phyloP scores from a whole-genome alignment of 768 basidiomycete genomes.

The Lactifluus echinatus region DNA sequence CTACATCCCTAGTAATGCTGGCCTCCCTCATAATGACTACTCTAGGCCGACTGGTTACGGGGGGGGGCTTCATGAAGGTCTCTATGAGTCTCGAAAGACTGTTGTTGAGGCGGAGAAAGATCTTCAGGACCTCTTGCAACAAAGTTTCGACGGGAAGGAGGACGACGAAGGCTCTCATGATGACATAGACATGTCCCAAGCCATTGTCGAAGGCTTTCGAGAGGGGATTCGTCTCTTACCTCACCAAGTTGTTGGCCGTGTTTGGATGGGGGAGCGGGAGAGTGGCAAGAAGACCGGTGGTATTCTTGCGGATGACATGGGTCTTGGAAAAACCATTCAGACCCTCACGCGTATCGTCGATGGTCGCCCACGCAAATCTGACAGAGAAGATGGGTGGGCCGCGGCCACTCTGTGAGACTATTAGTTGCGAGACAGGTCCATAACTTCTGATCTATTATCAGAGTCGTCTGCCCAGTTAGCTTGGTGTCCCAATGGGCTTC shows the following conservation, averaged over 20 bases:
- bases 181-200: slow-evolving; percentile 52
- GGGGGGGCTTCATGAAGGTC: slow-evolving; percentile 26
- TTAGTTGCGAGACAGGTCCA: not conserved
- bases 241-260: slow-evolving; percentile 79
- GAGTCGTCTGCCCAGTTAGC: slow-evolving; percentile 81
- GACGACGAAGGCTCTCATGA: slow-evolving; percentile 40
- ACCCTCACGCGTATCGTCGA: slow-evolving; percentile 82
- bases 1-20: slow-evolving; percentile 15
- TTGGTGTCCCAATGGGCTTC: slow-evolving; percentile 87
- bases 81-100: slow-evolving; percentile 29
- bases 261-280: slow-evolving; percentile 87
- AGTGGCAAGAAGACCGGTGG: slow-evolving; percentile 72
- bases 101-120: slow-evolving; percentile 66
- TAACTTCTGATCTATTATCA: slow-evolving; percentile 25
- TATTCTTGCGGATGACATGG: slow-evolving; percentile 89
- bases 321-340: slow-evolving; percentile 88
- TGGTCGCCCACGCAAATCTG: slow-evolving; percentile 59
- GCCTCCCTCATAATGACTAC: not conserved
- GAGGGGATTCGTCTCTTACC: slow-evolving; percentile 65
- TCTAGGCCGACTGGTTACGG: slow-evolving; percentile 22
- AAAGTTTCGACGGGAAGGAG: slow-evolving; percentile 44
- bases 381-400: slow-evolving; percentile 65
- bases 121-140: slow-evolving; percentile 66
- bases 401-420: slow-evolving; percentile 56
- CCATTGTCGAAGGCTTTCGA: slow-evolving; percentile 68